Base-by-base conservation (phyloP, 202 grass and related monocot genomes). In the Elaeis oleifera region DNA sequence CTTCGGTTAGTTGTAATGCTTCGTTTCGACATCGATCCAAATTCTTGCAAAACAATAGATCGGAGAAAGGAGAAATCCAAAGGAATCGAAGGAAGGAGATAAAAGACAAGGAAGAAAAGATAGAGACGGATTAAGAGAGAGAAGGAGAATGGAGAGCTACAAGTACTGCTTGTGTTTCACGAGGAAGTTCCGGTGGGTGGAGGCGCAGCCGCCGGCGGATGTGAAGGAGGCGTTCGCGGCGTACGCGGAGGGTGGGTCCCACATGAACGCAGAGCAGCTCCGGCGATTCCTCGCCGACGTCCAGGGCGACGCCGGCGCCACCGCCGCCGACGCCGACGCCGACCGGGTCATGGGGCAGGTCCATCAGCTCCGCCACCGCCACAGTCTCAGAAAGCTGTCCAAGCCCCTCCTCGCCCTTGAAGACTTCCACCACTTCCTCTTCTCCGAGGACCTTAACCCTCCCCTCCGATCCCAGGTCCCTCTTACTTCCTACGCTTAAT, bases 161-260 rank as follows among this genome's bases (percentile, higher is more conserved):
- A 97, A 70, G 61, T 97, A 76, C 64, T 97, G 84, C 76, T 78
- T 89, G 62, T 97, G 90, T 82, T 97, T 97, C 72, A 89, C 81
- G 77, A 77, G 80, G 53, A 85, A 67, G 62, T 92, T 81, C 44
- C 67, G 68, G 44, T 58, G 81, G 77, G 71, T 16, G 54, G 87
- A 97, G 61, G 78, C 84, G 7, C 8, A 77, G 69, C 73, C 92
- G 58, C 88, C 88, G 31, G 77, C 51, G 5, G 88, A 97, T n/a
- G 88, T 97, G 61, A 79, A 79, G 75, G 5, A 24, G 56, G 48
- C 82, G 32, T 97, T 97, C 66, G 17, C 71, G 20, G 57, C 74
- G 29, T 75, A 70, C 73, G 29, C 84, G 25, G 79, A 48, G 27
- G 81, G 84, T 18, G 52, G 79, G 20, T 67, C 84, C 4, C 71